Percentiles rank a stretch among this genome's conserved stretches.
Evolutionary conservation across 805 yeast species (phyloP).

Genomic region (Metschnikowia peoriensis): DNA sequence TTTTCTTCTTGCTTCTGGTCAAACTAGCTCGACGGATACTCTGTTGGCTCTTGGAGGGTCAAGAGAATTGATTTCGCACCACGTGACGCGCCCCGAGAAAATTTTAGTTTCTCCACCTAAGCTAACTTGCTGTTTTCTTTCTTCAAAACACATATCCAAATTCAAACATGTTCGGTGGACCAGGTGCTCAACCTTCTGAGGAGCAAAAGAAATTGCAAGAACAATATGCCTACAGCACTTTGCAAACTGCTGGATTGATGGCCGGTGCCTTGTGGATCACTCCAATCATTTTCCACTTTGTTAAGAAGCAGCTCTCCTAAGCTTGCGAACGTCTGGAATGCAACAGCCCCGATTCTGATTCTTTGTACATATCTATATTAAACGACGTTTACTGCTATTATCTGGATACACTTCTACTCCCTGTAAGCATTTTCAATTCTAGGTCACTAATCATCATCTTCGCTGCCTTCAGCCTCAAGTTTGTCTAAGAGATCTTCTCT

Average conservation of each 20-base stretch:
- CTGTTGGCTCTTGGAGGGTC: too few species aligned
- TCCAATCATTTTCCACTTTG: constrained; percentile 56
- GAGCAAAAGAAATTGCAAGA: constrained; percentile 68
- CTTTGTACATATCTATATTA: constrained; percentile 7
- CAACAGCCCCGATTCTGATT: not conserved
- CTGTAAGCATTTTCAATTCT: not conserved
- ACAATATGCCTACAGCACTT: constrained; percentile 56
- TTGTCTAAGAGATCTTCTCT: constrained; percentile 33
- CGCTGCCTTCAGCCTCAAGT: constrained; percentile 15
- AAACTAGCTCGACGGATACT: not conserved
- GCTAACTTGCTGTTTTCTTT: not conserved
- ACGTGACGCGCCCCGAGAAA: constrained; percentile 11
- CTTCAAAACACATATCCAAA: not conserved
- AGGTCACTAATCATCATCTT: not conserved
- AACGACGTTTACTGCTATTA: constrained; percentile 2
- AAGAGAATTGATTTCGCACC: not conserved
- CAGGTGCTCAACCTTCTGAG: constrained; percentile 48
- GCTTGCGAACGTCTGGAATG: not conserved
- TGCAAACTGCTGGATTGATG: constrained; percentile 57
- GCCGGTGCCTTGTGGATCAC: constrained; percentile 63
- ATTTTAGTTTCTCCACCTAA: not conserved
- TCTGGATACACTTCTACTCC: not conserved
- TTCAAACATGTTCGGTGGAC: constrained; percentile 46
- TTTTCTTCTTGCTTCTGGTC: not conserved
- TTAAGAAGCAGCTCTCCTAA: constrained; percentile 46